Evolutionary conservation across 345 rosid genomes (phyloP), one percentile per base, ranked within the genome.

Genomic region (Eucalyptus guilfoylei): DNA sequence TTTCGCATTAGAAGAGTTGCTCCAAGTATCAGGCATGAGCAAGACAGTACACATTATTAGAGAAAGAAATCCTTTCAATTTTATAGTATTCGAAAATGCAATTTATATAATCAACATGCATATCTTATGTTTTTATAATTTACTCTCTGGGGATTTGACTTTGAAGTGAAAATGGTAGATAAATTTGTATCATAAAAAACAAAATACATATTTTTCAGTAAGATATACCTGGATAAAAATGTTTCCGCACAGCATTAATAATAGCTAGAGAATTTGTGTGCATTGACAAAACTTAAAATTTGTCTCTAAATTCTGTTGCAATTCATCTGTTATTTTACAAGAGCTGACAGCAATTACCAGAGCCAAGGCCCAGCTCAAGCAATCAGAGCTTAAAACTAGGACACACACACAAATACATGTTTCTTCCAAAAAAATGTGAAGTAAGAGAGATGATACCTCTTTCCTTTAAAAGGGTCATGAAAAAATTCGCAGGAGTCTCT

Each of bases 381-480:
- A 44, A 34, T 55, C 40, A 55, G 69, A 32, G 52, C 15, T 87
- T n/a, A 52, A 14, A 45, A 86, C 47, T 52, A 87, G 86, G 58
- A 52, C 58, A 52, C 24, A 49, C 72, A 69, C 54, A 30, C 69
- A 34, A 7, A 64, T 37, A 12, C 37, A 44, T 19, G 88, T 72
- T 72, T 3, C 83, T 72, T 72, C 28, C 28, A 37, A 21, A 37
- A 85, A 87, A 90, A 11, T 23, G 85, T 49, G 67, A 32, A 30
- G 49, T 17, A 76, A 37, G 62, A 49, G 26, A 64, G 87, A 89
- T 47, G 6, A 44, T 95, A 96, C 99, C 98, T 95, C 92, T 91
- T 97, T 87, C 99, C 99, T 91, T 94, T 97, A 47, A 91, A 91
- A 49, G 98, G 98, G 89, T 97, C 98, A 90, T 97, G 99, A 87